phyloP scores from a whole-genome alignment of 2,329 filamentous ascomycete genomes.

The Emergomyces orientalis region DNA sequence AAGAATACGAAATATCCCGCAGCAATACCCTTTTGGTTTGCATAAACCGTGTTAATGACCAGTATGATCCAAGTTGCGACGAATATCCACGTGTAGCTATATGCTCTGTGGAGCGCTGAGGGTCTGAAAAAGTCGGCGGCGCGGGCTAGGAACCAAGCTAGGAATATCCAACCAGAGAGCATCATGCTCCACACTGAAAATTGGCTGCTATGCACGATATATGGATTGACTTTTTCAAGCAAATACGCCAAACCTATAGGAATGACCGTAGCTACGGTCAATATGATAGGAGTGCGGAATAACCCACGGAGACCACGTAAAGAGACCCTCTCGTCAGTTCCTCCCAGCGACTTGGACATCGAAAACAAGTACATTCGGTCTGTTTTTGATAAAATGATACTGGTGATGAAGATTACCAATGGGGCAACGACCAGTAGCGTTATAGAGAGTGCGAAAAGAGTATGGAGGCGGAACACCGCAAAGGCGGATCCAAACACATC shows the following conservation, averaged over 20 bases:
- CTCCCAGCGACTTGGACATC: slow-evolving; percentile 52
- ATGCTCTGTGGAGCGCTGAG: slow-evolving; percentile 74
- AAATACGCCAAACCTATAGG: slow-evolving; percentile 65
- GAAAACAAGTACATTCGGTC: slow-evolving; percentile 89
- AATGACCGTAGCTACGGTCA: slow-evolving; percentile 58
- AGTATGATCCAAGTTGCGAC: slow-evolving; percentile 62
- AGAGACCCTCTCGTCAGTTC: slow-evolving; percentile 50
- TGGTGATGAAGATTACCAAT: slow-evolving; percentile 59
- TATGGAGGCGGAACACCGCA: slow-evolving; percentile 67
- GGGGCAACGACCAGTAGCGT: slow-evolving; percentile 73
- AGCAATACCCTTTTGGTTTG: slow-evolving; percentile 61
- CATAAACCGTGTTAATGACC: slow-evolving; percentile 63
- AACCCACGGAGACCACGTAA: slow-evolving; percentile 73
- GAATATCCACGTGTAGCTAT: slow-evolving; percentile 78
- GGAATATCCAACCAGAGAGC: slow-evolving; percentile 66
- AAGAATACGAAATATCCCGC: slow-evolving; percentile 76
- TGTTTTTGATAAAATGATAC: slow-evolving; percentile 56
- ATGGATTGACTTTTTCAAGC: slow-evolving; percentile 72
- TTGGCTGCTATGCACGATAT: slow-evolving; percentile 80
- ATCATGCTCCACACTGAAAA: slow-evolving; percentile 88
- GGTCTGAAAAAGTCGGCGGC: slow-evolving; percentile 72
- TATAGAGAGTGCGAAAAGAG: slow-evolving; percentile 80
- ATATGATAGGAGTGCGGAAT: slow-evolving; percentile 70
- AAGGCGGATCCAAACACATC: slow-evolving; percentile 77
- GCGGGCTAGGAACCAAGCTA: slow-evolving; percentile 73